A percentile compares a stretch with the other conserved stretches of the same genome.
Conservation (phyloP, 164 flowering plant genomes). For the Vitis cinerea region DNA sequence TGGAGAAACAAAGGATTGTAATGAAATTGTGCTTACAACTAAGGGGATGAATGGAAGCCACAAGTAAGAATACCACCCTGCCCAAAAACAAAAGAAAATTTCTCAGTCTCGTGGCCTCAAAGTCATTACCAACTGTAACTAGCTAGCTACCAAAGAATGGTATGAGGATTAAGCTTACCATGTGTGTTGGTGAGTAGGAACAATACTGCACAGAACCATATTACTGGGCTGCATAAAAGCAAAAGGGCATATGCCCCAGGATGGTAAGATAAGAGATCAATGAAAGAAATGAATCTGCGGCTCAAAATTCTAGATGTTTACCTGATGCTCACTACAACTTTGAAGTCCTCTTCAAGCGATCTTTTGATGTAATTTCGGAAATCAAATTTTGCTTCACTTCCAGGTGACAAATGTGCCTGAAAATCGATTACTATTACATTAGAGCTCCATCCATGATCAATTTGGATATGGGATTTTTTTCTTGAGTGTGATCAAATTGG, state of each 20-base stretch:
- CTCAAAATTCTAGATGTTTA: neutral
- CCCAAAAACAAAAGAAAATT: neutral
- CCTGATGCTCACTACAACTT: constrained; percentile 51
- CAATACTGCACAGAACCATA: constrained; percentile 50
- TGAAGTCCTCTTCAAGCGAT: constrained; percentile 53
- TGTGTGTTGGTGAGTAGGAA: constrained; percentile 44
- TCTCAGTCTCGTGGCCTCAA: neutral
- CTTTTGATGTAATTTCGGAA: constrained; percentile 51
- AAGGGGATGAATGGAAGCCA: constrained; percentile 63
- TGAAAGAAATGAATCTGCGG: neutral
- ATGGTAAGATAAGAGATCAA: neutral
- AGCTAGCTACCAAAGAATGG: too few species aligned
- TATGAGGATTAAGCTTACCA: constrained; percentile 26
- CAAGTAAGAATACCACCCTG: constrained; percentile 50
- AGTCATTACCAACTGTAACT: neutral
- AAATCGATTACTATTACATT: neutral
- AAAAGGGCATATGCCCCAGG: neutral
- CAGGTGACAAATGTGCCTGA: constrained; percentile 63
- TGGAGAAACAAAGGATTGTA: neutral
- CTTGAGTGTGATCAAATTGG: neutral
- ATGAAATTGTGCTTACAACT: constrained; percentile 32
- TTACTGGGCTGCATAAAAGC: constrained; percentile 38
- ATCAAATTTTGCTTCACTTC: constrained; percentile 41
- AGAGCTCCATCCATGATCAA: neutral
- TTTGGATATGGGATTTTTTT: neutral